Percentiles rank a stretch among this genome's conserved stretches.
Conservation (phyloP, 805 yeast genomes). For the Kuraishia borneana region DNA sequence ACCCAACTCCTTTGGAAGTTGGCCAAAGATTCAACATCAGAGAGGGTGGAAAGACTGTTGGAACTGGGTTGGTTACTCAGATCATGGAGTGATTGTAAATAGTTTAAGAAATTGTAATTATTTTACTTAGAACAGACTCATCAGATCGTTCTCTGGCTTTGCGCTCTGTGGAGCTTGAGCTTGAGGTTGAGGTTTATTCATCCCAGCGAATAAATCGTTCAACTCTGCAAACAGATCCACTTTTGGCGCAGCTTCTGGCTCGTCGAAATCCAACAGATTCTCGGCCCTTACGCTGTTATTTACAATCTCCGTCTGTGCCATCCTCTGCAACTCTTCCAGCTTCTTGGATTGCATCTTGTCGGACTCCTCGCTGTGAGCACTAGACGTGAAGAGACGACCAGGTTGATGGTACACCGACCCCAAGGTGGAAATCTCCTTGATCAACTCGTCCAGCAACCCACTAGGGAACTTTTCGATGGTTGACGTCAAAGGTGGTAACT, state of each 20-base stretch:
- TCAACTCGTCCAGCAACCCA: conserved; percentile 50
- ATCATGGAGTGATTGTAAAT: conserved; percentile 27
- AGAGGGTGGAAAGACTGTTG: conserved; percentile 99
- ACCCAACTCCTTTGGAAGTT: conserved; percentile 88
- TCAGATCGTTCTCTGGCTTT: conserved; percentile 14
- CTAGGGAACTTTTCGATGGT: conserved; percentile 67
- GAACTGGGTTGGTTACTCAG: conserved; percentile 96
- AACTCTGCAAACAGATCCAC: conserved; percentile 56
- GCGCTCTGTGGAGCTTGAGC: not conserved
- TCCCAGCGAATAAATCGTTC: conserved; percentile 51
- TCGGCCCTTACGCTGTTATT: conserved; percentile 53
- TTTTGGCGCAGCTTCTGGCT: conserved; percentile 30
- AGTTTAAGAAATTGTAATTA: not conserved
- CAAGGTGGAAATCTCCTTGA: conserved; percentile 71
- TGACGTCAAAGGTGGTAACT: conserved; percentile 60
- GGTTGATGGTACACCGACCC: conserved; percentile 89
- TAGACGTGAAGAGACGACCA: conserved; percentile 36
- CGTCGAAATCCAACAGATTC: conserved; percentile 78
- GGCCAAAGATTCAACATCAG: conserved; percentile 99
- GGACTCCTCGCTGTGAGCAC: conserved; percentile 6
- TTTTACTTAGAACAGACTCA: conserved; percentile 9
- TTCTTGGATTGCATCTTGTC: conserved; percentile 33
- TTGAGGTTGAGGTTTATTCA: conserved; percentile 6
- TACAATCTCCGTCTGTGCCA: conserved; percentile 69
- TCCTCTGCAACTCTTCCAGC: conserved; percentile 65